Evolutionary conservation across 768 basidiomycete species (phyloP), one percentile per base, ranked within the genome.

Genomic region (Postia placenta): DNA sequence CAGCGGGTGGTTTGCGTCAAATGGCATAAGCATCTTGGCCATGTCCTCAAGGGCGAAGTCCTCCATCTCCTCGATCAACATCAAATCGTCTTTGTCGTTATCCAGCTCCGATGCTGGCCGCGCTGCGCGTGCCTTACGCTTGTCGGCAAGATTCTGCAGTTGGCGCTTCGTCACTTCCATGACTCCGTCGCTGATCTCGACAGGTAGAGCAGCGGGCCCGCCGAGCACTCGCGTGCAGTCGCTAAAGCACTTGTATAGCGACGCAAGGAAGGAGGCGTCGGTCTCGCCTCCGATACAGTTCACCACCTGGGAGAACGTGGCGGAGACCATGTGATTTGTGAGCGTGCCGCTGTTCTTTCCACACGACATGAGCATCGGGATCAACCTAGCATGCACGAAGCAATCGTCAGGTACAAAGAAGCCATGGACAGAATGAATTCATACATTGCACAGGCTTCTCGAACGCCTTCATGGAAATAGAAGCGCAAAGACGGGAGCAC

Each of bases 11-110:
- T 74, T 74, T 22, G 64, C 54, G 55, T 87, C 83, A 48, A 90
- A 68, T 51, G 69, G 53, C 37, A 57, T 53, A 46, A 88, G 58
- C 66, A 85, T 71, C 72, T 79, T 83, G 39, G 67, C 74, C 81
- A 90, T 87, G 61, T 89, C 88, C 61, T 89, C 87, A 55, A 89
- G 61, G 56, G 81, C 84, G 59, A 85, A 88, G 48, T 87, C 87
- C 62, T 89, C 88, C 67, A 89, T 82, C 71, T 92, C 87, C 64
- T 91, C 86, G 33, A 87, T 60, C 46, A 89, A 62, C 62, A 76
- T 77, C 55, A 87, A 65, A 54, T 90, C 87, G 53, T 89, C 85
- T 49, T 69, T 68, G 44, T 88, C 85, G 47, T 80, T 76, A 48
- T 71, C 69, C 54, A 59, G 47, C 45, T 61, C 65, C 15, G 47